These are phyloP conservation scores for Dictyostelium gargantuum DNA, from an alignment of 208 protist genomes.

Conservation along the genomic window DNA sequence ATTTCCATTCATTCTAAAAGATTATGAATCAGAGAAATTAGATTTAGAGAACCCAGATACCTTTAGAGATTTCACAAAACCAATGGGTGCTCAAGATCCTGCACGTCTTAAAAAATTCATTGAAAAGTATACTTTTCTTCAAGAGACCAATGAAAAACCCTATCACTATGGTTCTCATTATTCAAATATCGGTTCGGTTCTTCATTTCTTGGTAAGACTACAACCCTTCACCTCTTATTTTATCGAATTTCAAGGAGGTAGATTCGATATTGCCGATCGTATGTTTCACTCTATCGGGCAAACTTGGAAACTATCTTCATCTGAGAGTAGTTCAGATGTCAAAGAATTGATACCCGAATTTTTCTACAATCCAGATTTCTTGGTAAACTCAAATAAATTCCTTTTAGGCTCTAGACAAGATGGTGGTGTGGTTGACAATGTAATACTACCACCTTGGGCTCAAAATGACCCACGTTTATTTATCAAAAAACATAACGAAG, in stretches of 20 bases:
- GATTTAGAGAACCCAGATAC: conserved; percentile 73
- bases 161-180: conserved; percentile 86
- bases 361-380: conserved; percentile 84
- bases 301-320: conserved; percentile 68
- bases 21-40: conserved; percentile 71
- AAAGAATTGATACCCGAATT: conserved; percentile 88
- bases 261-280: conserved; percentile 81
- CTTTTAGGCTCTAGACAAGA: conserved; percentile 79
- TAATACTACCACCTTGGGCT: conserved; percentile 84
- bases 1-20: conserved; percentile 83
- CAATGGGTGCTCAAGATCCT: conserved; percentile 82
- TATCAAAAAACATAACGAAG: conserved; percentile 79
- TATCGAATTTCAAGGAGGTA: conserved; percentile 81
- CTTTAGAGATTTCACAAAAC: conserved; percentile 82
- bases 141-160: conserved; percentile 65
- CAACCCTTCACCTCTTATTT: conserved; percentile 82
- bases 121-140: conserved; percentile 60
- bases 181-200: conserved; percentile 74
- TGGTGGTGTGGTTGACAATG: conserved; percentile 73
- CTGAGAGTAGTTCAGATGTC: conserved; percentile 72
- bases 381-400: conserved; percentile 81
- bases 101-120: conserved; percentile 71
- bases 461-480: conserved; percentile 66
- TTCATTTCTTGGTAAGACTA: conserved; percentile 81
- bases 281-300: conserved; percentile 71